A percentile compares a stretch with the other conserved stretches of the same genome.
Conservation (phyloP, 2,329 filamentous ascomycete species). For the Fusarium sp. region DNA sequence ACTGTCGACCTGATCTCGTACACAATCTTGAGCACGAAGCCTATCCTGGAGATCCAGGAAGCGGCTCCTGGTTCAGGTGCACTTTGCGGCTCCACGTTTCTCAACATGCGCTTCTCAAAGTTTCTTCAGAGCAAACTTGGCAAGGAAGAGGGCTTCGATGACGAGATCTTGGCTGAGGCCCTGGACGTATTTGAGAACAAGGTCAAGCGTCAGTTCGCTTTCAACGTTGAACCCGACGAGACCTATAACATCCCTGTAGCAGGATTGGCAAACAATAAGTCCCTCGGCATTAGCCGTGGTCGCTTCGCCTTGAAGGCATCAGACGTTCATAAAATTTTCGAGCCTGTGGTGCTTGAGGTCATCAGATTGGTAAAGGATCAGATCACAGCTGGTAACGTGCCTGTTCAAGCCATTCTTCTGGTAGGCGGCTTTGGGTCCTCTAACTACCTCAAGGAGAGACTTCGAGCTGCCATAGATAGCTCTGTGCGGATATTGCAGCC, state of each 20-base stretch:
- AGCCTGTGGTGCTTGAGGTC: conserved; percentile 55
- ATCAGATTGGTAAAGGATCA: conserved; percentile 55
- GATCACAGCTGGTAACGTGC: conserved; percentile 49
- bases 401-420: conserved; percentile 54
- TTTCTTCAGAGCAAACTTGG: conserved; percentile 53
- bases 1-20: conserved; percentile 63
- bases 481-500: conserved; percentile 56
- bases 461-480: conserved; percentile 48
- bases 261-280: conserved; percentile 52
- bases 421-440: conserved; percentile 59
- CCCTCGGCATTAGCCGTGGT: conserved; percentile 50
- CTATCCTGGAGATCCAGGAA: conserved; percentile 56
- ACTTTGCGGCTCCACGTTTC: conserved; percentile 56
- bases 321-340: conserved; percentile 54
- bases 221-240: conserved; percentile 44
- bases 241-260: conserved; percentile 52
- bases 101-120: conserved; percentile 56
- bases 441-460: conserved; percentile 54
- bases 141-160: conserved; percentile 51
- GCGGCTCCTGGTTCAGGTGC: conserved; percentile 56
- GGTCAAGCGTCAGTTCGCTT: conserved; percentile 50
- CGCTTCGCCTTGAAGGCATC: conserved; percentile 50
- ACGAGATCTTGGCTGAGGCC: conserved; percentile 51
- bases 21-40: conserved; percentile 54
- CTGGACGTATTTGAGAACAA: conserved; percentile 55